Evolutionary conservation across 129 eudicot species (phyloP).

Genomic region (Solidago caesia): DNA sequence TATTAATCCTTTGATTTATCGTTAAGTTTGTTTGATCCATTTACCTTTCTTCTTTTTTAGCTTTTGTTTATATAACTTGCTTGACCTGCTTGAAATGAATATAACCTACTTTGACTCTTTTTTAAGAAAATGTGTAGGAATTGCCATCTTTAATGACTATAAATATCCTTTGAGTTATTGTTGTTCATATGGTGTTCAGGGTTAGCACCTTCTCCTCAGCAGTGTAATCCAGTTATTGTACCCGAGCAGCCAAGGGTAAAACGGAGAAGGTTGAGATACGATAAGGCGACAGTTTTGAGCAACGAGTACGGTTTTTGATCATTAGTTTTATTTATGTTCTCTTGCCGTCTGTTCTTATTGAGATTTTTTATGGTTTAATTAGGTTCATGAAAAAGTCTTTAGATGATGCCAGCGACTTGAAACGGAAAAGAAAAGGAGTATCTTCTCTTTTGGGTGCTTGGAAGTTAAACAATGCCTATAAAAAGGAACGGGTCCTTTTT

Average conservation of each 20-base stretch:
- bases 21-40: neutral
- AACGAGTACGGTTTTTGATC: constrained; percentile 42
- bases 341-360: neutral
- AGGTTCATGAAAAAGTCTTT: constrained; percentile 58
- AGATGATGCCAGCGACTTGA: constrained; percentile 37
- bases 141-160: neutral
- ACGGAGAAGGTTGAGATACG: constrained; percentile 54
- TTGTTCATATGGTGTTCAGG: constrained; percentile 33
- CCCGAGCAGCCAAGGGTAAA: constrained; percentile 40
- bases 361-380: constrained; percentile 20
- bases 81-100: neutral
- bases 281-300: constrained; percentile 53
- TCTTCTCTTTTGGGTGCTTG: constrained; percentile 49
- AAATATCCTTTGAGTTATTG: neutral
- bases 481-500: constrained; percentile 39
- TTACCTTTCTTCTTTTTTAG: neutral
- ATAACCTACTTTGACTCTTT: neutral
- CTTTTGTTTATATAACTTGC: neutral
- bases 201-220: constrained; percentile 33
- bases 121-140: neutral
- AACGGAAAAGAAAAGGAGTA: constrained; percentile 41
- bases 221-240: constrained; percentile 30
- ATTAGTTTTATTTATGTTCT: neutral
- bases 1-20: too few relatives aligned
- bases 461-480: constrained; percentile 49